Percentiles rank a stretch among this genome's conserved stretches.
Evolutionary conservation across 306 rosid genomes (phyloP).

Genomic region (Prunus mume): DNA sequence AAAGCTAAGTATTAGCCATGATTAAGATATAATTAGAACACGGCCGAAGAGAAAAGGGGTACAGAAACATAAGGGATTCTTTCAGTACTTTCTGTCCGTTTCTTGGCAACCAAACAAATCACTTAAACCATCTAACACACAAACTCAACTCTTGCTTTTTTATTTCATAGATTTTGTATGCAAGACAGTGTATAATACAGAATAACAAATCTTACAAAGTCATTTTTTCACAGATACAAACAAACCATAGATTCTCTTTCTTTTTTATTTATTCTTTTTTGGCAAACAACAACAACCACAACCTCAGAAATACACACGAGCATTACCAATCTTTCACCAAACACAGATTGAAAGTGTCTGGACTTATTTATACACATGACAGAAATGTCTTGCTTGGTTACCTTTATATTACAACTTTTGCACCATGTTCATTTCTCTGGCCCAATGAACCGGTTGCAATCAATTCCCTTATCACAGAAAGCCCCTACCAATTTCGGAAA

Average conservation of each 20-base stretch:
- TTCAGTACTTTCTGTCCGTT: background rate
- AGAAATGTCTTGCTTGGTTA: slow-evolving; percentile 25
- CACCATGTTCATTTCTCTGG: slow-evolving; percentile 32
- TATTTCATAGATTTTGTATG: background rate
- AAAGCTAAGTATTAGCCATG: no score
- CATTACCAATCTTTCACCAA: slow-evolving; percentile 11
- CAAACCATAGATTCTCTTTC: background rate
- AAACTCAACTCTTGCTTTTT: slow-evolving; percentile 18
- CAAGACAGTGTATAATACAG: background rate
- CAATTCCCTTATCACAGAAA: slow-evolving; percentile 64
- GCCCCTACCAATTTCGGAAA: slow-evolving; percentile 74
- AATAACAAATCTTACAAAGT: background rate
- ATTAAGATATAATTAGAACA: no score
- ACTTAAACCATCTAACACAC: background rate
- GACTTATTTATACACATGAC: slow-evolving; percentile 24
- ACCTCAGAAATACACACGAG: background rate
- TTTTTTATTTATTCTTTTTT: background rate
- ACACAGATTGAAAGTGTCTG: slow-evolving; percentile 30
- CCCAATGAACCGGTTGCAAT: slow-evolving; percentile 56
- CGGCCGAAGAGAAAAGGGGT: no score
- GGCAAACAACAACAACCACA: background rate
- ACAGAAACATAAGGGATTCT: no score
- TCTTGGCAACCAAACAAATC: slow-evolving; percentile 1
- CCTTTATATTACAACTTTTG: slow-evolving; percentile 14
- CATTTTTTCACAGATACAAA: background rate